Base-by-base conservation (phyloP, 805 yeast species). In the Ogataea paradorogensis region DNA sequence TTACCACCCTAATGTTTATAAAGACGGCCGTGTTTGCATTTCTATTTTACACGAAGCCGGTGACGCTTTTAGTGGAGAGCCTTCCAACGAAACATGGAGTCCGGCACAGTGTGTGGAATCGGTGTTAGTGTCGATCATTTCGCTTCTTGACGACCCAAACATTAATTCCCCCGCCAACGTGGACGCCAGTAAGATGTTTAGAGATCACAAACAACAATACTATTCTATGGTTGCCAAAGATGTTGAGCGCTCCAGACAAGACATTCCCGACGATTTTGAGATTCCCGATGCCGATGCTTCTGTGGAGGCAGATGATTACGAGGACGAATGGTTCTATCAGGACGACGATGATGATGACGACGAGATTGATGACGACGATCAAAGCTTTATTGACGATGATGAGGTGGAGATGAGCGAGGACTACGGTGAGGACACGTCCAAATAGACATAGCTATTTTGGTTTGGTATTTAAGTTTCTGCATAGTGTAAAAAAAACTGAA, bases 81-180 rank as follows among this genome's bases (percentile, higher is more conserved):
- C 90, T 2, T 95, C 88, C 54, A 82, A 83, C 42, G 97, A 90
- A 66, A 89, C 95, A 14, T 89, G 97, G 97, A 78, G 85, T 15
- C 95, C 90, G 3, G 93, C 87, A 2, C 96, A 90, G 67, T 83
- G 93, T 16, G 97, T 88, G 8, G 97, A 91, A 65, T 72, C 85
- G 23, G 96, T 91, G 8, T 74, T 91, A 55, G 84, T 91, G 40
- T 85, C 95, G 24, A 90, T 91, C 49, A 84, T 91, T 14, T 88
- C 96, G 7, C 73, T 91, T 37, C 73, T 91, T 53, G 95, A 89
- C 56, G 97, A 91, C 62, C 98, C 98, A 38, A 91, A 91, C 66
- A 82, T 86, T 43, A 77, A 80, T 45, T 86, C 96, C 1, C 97
- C 98, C 6, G 98, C 98, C 5, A 91, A 91, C 62, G 90, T 91